These are phyloP conservation scores for Penicillium subrubescens DNA, from an alignment of 495 filamentous ascomycete genomes.

Conservation along the genomic window DNA sequence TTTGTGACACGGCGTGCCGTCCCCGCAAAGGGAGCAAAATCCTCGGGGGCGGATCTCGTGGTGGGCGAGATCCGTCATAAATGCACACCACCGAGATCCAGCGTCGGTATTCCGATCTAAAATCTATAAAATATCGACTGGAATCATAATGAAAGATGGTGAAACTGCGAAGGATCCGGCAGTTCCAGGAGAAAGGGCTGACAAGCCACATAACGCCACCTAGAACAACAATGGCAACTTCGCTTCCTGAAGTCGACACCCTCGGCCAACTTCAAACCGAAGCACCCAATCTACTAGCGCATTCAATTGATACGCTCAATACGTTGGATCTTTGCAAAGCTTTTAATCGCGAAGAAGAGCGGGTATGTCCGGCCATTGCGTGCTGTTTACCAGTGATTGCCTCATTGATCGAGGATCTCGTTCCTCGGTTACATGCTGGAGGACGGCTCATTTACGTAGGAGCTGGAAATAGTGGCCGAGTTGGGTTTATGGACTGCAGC, in stretches of 20 bases:
- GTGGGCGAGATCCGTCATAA: not conserved
- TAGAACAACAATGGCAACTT: not conserved
- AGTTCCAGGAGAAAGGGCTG: not conserved
- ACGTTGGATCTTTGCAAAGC: slow-evolving; percentile 36
- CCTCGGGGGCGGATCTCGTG: not conserved
- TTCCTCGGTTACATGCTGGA: slow-evolving; percentile 32
- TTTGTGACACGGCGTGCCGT: not conserved
- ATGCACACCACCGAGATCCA: not conserved
- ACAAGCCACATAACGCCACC: not conserved
- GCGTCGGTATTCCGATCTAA: not conserved
- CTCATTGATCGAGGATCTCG: slow-evolving; percentile 33
- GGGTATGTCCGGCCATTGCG: slow-evolving; percentile 31
- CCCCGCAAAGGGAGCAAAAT: not conserved
- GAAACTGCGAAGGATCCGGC: not conserved
- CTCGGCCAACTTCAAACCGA: slow-evolving; percentile 38
- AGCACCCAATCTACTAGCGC: slow-evolving; percentile 30
- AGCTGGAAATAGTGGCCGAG: slow-evolving; percentile 42
- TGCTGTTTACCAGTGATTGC: slow-evolving; percentile 36
- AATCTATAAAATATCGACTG: not conserved
- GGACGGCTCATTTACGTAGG: slow-evolving; percentile 43
- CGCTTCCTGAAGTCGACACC: not conserved
- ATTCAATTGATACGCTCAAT: slow-evolving; percentile 33
- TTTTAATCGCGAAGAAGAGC: slow-evolving; percentile 37
- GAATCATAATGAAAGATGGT: not conserved
- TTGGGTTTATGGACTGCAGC: slow-evolving; percentile 42